Evolutionary conservation across 2,329 filamentous ascomycete genomes (phyloP).

Genomic region (Sclerotinia sclerotiorum): DNA sequence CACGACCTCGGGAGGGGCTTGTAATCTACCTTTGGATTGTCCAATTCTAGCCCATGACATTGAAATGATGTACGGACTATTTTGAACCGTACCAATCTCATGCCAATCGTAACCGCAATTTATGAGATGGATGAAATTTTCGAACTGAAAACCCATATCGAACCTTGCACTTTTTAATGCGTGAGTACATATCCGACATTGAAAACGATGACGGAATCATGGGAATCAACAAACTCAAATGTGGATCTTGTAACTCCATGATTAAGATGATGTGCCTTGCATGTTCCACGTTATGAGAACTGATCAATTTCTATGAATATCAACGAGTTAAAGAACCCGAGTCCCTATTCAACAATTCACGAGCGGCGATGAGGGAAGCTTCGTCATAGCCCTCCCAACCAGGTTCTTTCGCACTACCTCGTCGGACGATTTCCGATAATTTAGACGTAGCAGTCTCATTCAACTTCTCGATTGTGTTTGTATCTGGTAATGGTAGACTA

Average conservation of each 20-base stretch:
- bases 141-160: conserved; percentile 8
- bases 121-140: conserved; percentile 15
- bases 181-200: conserved; percentile 3
- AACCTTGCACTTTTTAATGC: conserved; percentile 17
- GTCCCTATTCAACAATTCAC: conserved; percentile 47
- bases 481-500: conserved; percentile 53
- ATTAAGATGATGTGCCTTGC: conserved; percentile 30
- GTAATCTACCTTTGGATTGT: conserved; percentile 17
- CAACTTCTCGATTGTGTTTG: conserved; percentile 62
- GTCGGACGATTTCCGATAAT: conserved; percentile 72
- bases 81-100: conserved; percentile 5
- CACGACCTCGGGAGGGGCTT: conserved; percentile 27
- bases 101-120: conserved; percentile 21
- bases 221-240: conserved; percentile 16
- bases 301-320: conserved; percentile 24
- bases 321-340: conserved; percentile 36
- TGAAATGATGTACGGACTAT: background rate
- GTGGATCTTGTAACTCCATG: conserved; percentile 27
- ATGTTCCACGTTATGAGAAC: conserved; percentile 21
- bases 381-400: conserved; percentile 73
- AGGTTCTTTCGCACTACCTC: conserved; percentile 57
- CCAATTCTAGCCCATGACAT: conserved; percentile 18
- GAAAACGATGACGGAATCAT: background rate
- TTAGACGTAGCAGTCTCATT: conserved; percentile 72
- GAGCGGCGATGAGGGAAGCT: conserved; percentile 69